Conservation (phyloP, 2,329 filamentous ascomycete genomes). For the Penicillium psychrosexuale region DNA sequence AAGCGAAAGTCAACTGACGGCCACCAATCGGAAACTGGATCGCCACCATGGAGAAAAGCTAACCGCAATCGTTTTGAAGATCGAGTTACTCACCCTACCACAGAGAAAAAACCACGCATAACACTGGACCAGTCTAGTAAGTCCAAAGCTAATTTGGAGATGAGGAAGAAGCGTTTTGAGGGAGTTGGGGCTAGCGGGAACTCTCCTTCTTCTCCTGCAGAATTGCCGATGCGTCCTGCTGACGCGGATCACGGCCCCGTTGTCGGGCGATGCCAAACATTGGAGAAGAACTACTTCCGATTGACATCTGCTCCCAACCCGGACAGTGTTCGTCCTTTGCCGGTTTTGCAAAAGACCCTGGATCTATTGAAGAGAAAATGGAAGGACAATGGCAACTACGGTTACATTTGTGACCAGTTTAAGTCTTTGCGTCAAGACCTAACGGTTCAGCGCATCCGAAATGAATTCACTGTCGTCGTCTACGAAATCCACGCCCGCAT, state of each 20-base stretch:
- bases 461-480: constrained; percentile 90
- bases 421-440: constrained; percentile 97
- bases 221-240: constrained; percentile 47
- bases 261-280: constrained; percentile 74
- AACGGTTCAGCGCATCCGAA: constrained; percentile 95
- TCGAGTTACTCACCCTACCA: constrained; percentile 64
- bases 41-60: constrained; percentile 73
- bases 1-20: constrained; percentile 79
- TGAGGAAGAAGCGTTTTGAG: constrained; percentile 84
- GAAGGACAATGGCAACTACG: constrained; percentile 89
- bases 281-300: constrained; percentile 94
- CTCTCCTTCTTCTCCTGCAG: constrained; percentile 43
- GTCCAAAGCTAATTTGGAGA: constrained; percentile 82
- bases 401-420: constrained; percentile 98
- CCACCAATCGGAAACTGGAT: constrained; percentile 52
- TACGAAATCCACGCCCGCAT: constrained; percentile 98
- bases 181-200: constrained; percentile 44
- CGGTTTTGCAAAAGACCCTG: constrained; percentile 75
- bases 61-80: constrained; percentile 66
- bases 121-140: constrained; percentile 68
- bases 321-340: constrained; percentile 80
- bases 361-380: constrained; percentile 92
- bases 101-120: constrained; percentile 51
- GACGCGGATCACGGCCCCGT: constrained; percentile 62
- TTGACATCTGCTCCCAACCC: constrained; percentile 87